Base-by-base conservation (phyloP, 305 asterid species). In the Fraxinus sp. region DNA sequence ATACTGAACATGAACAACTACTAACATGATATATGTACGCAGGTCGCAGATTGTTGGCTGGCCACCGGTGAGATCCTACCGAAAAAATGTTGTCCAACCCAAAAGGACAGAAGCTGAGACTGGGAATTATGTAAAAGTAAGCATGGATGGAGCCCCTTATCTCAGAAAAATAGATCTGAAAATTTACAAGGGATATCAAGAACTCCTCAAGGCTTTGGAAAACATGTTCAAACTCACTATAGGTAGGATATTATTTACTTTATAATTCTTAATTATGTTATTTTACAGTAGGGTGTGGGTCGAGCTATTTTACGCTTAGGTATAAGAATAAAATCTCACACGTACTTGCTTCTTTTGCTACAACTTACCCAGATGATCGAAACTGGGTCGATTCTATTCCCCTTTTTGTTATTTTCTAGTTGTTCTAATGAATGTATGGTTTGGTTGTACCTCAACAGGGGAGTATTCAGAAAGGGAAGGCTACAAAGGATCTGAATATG, bases 141-240 rank as follows among this genome's bases (percentile, higher is more conserved):
- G 98, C 91, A 90, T 94, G 98, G 98, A 93, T 84, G 97, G 97
- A 33, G 98, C 97, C 0, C 95, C 98, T 81, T 94, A 87, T 78
- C 93, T 94, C 0, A 91, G 98, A 75, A 94, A 94, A 93, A 93
- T 94, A 85, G 98, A 94, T 85, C 77, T 94, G 84, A 92, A 89
- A 8, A 82, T 89, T 36, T 94, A 93, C 83, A 84, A 75, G 16
- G 90, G 91, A 1, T 94, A 94, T 79, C 32, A 83, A 35, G 94
- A 91, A 84, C 94, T 94, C 20, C 84, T 93, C 8, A 88, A 94
- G 76, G 98, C 92, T 59, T 81, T 94, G 80, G 95, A 93, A 77
- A 83, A 22, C 87, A 93, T 94, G 97, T 94, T 94, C 86, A 93
- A 92, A 35, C 89, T 91, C 89, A 86, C 89, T 41, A 91, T 94